These are phyloP conservation scores for Persicaria tinctoria DNA, from an alignment of 148 eudicot species.

Conservation along the genomic window DNA sequence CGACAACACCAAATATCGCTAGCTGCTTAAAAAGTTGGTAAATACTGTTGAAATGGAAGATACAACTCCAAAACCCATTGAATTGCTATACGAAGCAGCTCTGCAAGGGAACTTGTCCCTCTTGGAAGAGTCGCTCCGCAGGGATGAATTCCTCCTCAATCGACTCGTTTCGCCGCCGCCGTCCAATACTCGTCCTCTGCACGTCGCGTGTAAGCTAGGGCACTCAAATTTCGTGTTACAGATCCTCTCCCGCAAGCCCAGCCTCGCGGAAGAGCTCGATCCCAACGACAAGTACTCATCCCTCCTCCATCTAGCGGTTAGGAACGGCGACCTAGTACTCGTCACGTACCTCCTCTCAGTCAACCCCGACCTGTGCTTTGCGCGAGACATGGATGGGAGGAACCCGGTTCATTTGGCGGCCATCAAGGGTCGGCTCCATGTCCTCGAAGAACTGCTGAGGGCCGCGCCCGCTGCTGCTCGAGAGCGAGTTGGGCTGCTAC, in stretches of 20 bases:
- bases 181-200: constrained; percentile 22
- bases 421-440: constrained; percentile 17
- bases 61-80: too few relatives aligned
- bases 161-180: neutral
- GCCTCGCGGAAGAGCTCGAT: constrained; percentile 29
- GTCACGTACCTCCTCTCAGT: constrained; percentile 10
- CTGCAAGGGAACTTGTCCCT: constrained; percentile 19
- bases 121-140: constrained; percentile 16
- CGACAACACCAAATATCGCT: too few relatives aligned
- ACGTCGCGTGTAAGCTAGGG: constrained; percentile 27
- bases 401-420: constrained; percentile 40
- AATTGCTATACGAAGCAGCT: constrained; percentile 25
- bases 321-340: constrained; percentile 26
- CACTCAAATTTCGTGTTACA: constrained; percentile 25
- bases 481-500: neutral
- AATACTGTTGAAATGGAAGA: too few relatives aligned
- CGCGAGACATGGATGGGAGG: constrained; percentile 22
- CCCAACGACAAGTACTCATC: constrained; percentile 19
- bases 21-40: too few relatives aligned
- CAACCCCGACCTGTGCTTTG: constrained; percentile 21
- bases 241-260: constrained; percentile 27
- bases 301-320: constrained; percentile 34
- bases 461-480: constrained; percentile 18
- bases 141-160: constrained; percentile 17
- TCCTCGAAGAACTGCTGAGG: constrained; percentile 17